Conservation (phyloP, 2,329 filamentous ascomycete genomes). For the Sarocladiaceae sp. region DNA sequence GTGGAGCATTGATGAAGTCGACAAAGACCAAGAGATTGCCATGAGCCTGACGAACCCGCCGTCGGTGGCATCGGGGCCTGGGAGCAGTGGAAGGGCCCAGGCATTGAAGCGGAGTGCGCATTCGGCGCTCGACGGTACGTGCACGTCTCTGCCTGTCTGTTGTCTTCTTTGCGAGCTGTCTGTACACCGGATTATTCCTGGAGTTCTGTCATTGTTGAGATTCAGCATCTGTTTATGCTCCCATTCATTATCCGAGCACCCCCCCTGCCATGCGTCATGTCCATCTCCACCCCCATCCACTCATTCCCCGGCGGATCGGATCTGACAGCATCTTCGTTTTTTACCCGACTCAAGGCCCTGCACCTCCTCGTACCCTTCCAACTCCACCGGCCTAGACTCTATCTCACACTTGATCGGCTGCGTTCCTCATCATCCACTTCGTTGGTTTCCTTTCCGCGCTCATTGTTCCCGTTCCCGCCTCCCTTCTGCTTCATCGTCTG, state of each 20-base stretch:
- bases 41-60: slow-evolving; percentile 52
- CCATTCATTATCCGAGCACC: not conserved
- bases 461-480: not conserved
- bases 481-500: not conserved
- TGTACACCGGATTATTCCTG: too few species aligned
- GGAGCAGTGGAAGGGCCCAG: slow-evolving; percentile 27
- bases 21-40: not conserved
- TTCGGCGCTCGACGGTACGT: slow-evolving; percentile 54
- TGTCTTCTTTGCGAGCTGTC: slow-evolving; percentile 11
- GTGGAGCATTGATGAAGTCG: not conserved
- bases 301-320: not conserved
- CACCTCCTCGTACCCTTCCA: not conserved
- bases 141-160: slow-evolving; percentile 13
- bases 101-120: slow-evolving; percentile 53
- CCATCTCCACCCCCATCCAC: slow-evolving; percentile 4
- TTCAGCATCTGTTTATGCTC: too few species aligned
- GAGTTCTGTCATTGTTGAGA: not conserved
- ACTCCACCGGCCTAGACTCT: not conserved
- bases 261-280: slow-evolving; percentile 4
- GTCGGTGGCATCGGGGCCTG: slow-evolving; percentile 42
- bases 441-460: not conserved
- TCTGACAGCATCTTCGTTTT: slow-evolving; percentile 6
- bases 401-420: too few species aligned
- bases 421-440: too few species aligned
- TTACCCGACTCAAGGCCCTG: slow-evolving; percentile 6